These are phyloP conservation scores for Penicillium alfredii DNA, from an alignment of 495 filamentous ascomycete species.

Conservation along the genomic window DNA sequence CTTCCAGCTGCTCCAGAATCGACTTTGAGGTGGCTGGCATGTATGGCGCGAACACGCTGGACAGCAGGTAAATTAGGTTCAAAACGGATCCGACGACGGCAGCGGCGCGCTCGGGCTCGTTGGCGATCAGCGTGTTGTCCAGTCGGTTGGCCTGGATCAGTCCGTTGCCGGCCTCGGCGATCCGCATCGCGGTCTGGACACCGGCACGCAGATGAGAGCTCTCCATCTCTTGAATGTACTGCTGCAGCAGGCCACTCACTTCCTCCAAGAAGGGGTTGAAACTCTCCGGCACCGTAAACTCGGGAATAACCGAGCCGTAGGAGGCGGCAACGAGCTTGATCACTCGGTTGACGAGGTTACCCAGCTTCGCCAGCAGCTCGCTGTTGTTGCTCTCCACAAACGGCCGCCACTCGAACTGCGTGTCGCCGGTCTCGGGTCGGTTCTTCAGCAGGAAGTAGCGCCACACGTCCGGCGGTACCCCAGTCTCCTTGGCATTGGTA, in stretches of 20 bases:
- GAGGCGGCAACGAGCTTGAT: slow-evolving; percentile 84
- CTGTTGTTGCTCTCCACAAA: slow-evolving; percentile 88
- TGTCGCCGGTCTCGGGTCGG: slow-evolving; percentile 83
- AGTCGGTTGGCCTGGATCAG: slow-evolving; percentile 76
- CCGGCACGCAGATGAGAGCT: slow-evolving; percentile 70
- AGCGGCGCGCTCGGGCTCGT: slow-evolving; percentile 64
- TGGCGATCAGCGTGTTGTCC: slow-evolving; percentile 71
- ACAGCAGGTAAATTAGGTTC: slow-evolving; percentile 76
- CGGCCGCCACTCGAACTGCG: slow-evolving; percentile 80
- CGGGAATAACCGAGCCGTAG: slow-evolving; percentile 63
- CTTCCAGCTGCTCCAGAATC: slow-evolving; percentile 70
- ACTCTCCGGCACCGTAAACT: slow-evolving; percentile 46
- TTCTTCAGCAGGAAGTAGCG: slow-evolving; percentile 86
- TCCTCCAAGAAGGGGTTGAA: slow-evolving; percentile 44
- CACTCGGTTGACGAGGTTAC: slow-evolving; percentile 90
- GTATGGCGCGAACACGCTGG: slow-evolving; percentile 71
- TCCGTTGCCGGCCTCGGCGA: slow-evolving; percentile 69
- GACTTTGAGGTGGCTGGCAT: slow-evolving; percentile 72
- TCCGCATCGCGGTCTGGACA: slow-evolving; percentile 61
- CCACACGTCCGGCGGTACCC: slow-evolving; percentile 83
- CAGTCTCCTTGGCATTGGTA: slow-evolving; percentile 79
- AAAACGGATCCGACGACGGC: slow-evolving; percentile 77
- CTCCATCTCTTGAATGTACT: slow-evolving; percentile 70
- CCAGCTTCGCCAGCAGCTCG: slow-evolving; percentile 82
- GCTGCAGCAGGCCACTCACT: slow-evolving; percentile 55